phyloP scores from a whole-genome alignment of 2,329 filamentous ascomycete species.

The Aspergillus novoparasiticus region DNA sequence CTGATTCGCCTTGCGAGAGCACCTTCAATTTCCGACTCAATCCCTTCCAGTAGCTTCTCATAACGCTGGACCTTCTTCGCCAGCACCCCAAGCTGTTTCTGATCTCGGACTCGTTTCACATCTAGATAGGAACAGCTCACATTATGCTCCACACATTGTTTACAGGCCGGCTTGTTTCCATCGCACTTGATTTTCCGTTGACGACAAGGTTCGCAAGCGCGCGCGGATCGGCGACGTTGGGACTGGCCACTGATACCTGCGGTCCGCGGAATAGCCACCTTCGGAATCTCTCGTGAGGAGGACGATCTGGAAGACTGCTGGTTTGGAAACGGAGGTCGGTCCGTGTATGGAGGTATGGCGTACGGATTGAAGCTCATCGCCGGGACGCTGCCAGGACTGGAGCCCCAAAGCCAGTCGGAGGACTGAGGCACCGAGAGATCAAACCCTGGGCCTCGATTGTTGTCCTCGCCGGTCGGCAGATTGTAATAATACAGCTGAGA shows the following conservation, averaged over 20 bases:
- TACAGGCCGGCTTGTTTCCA: conserved; percentile 30
- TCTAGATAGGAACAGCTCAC: conserved; percentile 34
- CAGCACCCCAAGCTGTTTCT: conserved; percentile 33
- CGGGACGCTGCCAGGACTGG: conserved; percentile 6
- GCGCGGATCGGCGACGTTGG: conserved; percentile 32
- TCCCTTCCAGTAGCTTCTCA: conserved; percentile 29
- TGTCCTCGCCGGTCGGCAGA: not conserved
- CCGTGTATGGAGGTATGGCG: conserved; percentile 2
- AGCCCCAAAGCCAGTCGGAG: conserved; percentile 17
- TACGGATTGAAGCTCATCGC: conserved; percentile 14
- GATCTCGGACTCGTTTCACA: conserved; percentile 39
- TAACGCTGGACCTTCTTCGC: conserved; percentile 29
- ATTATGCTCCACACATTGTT: conserved; percentile 30
- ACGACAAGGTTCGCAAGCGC: conserved; percentile 40
- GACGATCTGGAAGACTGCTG: conserved; percentile 13
- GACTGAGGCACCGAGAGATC: conserved; percentile 1
- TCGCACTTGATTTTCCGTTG: conserved; percentile 41
- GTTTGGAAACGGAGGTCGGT: not conserved
- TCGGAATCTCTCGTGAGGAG: conserved; percentile 16
- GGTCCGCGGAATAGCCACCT: conserved; percentile 35
- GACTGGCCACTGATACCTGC: conserved; percentile 18
- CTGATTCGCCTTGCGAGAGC: conserved; percentile 26
- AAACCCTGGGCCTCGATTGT: not conserved
- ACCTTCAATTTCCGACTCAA: conserved; percentile 28
- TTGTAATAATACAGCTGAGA: not conserved